Evolutionary conservation across 192 early-diverging fungal species (phyloP).

Genomic region (Thoreauomyces humboldtii): DNA sequence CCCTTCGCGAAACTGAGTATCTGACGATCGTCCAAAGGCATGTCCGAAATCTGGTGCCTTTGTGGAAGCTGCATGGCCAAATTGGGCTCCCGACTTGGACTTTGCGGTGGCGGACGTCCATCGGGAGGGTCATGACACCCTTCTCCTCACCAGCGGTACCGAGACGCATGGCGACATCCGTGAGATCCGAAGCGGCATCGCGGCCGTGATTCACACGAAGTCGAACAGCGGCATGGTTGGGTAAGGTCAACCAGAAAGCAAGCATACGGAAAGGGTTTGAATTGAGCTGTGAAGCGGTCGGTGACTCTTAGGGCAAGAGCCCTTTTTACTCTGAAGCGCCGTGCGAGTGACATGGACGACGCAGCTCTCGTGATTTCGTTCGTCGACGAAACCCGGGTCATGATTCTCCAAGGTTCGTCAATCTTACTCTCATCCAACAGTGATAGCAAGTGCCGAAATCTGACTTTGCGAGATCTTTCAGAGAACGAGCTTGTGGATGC

Average conservation of each 20-base stretch:
- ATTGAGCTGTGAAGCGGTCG: neutral
- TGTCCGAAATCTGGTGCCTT: no score
- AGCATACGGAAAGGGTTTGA: no score
- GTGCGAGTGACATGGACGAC: slow-evolving; percentile 11
- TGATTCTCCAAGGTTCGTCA: slow-evolving; percentile 15
- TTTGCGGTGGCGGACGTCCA: slow-evolving; percentile 29
- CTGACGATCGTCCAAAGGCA: no score
- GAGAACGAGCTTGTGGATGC: slow-evolving; percentile 26
- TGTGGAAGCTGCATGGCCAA: neutral
- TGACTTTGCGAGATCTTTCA: no score
- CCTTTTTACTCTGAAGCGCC: slow-evolving; percentile 28
- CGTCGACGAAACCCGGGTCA: slow-evolving; percentile 24
- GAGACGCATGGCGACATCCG: slow-evolving; percentile 3
- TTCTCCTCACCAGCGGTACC: slow-evolving; percentile 31
- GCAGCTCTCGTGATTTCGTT: slow-evolving; percentile 26
- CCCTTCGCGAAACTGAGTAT: no score
- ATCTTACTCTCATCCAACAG: no score
- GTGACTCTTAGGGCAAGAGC: slow-evolving; percentile 28
- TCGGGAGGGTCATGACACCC: slow-evolving; percentile 22
- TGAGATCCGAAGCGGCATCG: slow-evolving; percentile 23
- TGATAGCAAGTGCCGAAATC: no score
- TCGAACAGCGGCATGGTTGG: neutral
- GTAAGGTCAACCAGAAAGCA: neutral
- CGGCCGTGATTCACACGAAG: slow-evolving; percentile 5
- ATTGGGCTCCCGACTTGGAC: slow-evolving; percentile 41